phyloP scores from a whole-genome alignment of 2,329 filamentous ascomycete species.

The Calonectria ilicicola region DNA sequence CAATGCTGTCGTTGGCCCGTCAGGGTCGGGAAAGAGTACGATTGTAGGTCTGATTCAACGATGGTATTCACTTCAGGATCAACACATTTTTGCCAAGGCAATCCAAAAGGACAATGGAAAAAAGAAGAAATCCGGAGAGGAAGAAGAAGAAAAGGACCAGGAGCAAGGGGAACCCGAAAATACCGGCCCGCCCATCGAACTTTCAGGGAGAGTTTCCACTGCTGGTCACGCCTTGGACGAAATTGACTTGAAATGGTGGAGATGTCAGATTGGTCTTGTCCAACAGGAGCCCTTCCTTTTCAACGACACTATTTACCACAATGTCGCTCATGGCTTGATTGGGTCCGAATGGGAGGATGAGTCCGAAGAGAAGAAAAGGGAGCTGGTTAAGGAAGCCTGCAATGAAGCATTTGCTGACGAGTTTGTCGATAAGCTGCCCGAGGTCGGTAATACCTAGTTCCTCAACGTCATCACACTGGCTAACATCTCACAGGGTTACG shows the following conservation, averaged over 20 bases:
- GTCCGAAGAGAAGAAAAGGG: constrained; percentile 65
- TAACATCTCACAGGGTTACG: constrained; percentile 66
- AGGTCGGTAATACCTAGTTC: constrained; percentile 49
- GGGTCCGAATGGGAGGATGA: constrained; percentile 65
- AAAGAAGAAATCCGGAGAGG: constrained; percentile 51
- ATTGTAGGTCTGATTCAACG: constrained; percentile 78
- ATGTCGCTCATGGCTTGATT: constrained; percentile 71
- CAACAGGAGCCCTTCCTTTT: constrained; percentile 78
- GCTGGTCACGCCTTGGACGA: constrained; percentile 65
- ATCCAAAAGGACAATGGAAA: constrained; percentile 61
- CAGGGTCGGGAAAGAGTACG: constrained; percentile 80
- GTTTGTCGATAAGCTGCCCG: constrained; percentile 73
- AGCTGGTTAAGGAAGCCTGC: constrained; percentile 73
- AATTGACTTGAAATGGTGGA: constrained; percentile 74
- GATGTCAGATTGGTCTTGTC: constrained; percentile 72
- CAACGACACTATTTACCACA: constrained; percentile 73
- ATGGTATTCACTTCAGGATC: constrained; percentile 74
- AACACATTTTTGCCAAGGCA: constrained; percentile 63
- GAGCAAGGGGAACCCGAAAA: constrained; percentile 50
- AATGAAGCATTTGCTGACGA: constrained; percentile 77
- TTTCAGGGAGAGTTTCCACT: constrained; percentile 62
- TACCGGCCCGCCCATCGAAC: constrained; percentile 56
- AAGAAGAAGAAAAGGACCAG: constrained; percentile 41
- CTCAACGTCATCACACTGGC: neutral
- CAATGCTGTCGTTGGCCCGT: constrained; percentile 80